Conservation (phyloP, 768 basidiomycete species). For the Pholiota conissans region DNA sequence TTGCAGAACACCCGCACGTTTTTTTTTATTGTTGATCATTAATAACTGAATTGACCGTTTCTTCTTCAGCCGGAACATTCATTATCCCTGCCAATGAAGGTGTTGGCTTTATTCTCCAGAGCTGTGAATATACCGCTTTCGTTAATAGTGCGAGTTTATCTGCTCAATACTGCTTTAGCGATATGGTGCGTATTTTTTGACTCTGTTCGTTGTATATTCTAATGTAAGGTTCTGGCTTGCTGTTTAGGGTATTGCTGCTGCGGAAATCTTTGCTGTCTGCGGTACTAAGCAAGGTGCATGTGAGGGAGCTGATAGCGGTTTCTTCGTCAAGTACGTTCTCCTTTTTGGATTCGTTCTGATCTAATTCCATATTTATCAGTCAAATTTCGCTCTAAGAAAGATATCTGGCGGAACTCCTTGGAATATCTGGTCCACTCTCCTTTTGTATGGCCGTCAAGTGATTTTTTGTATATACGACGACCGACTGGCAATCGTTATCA, state of each 20-base stretch:
- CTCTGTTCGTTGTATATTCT: background rate
- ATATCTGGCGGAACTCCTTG: too few species aligned
- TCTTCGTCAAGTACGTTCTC: conserved; percentile 11
- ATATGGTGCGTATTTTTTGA: conserved; percentile 6
- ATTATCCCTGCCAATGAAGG: conserved; percentile 10
- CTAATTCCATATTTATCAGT: background rate
- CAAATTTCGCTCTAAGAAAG: background rate
- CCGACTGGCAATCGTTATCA: too few species aligned
- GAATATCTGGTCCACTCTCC: too few species aligned
- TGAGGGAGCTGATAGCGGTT: background rate
- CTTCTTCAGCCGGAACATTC: conserved; percentile 7
- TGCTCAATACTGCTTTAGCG: conserved; percentile 13
- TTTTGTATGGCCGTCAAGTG: too few species aligned
- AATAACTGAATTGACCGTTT: too few species aligned
- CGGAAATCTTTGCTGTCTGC: conserved; percentile 1
- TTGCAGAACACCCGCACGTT: conserved; percentile 8
- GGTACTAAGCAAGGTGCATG: conserved; percentile 9
- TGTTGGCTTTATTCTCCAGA: conserved; percentile 14
- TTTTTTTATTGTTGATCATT: too few species aligned
- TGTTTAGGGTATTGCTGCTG: conserved; percentile 3
- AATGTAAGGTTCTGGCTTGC: too few species aligned
- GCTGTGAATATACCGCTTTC: conserved; percentile 13
- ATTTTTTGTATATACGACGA: too few species aligned
- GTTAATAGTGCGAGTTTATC: background rate
- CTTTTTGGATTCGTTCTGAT: background rate